Evolutionary conservation across 225 moss, liverwort and hornwort species (phyloP), one percentile per base, ranked within the genome.

Genomic region (Anthoceros angustus): DNA sequence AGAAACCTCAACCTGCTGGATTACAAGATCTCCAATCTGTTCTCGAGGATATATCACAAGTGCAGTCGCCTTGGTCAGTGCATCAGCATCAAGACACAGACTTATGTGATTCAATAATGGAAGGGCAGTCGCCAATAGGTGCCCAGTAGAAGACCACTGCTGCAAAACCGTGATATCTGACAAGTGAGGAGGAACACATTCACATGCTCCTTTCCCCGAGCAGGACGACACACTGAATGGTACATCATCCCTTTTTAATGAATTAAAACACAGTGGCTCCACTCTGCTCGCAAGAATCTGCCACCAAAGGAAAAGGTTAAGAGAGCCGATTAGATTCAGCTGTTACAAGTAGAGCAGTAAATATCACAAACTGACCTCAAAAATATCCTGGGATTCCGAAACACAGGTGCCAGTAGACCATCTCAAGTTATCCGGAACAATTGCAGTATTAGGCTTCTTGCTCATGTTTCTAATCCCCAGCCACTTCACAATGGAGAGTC

Each of bases 401-500:
- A 72, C 68, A 65, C 70, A 70, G 66, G 61, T 64, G 65, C 64
- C 76, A 48, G 12, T 48, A 18, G 18, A 48, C n/a, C 55, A 18
- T 55, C 14, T 55, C 18, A 41, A 11, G 39, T 66, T 63, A 24
- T 26, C 12, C 64, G 45, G 42, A 2, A 26, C 20, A 68, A 45
- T 48, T 49, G 23, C 42, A 16, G 67, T 71, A 41, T 40, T 41
- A 42, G 26, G 43, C 71, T 71, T 77, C 62, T 70, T 74, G 63
- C 63, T 25, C 39, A 67, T 62, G 41, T 66, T 61, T 41, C 71
- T 82, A 42, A 77, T 85, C 64, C 81, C 83, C 67, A 98, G 77
- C 85, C 82, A 86, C 50, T 79, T 73, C 70, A 86, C 84, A 73
- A 98, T 86, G 66, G 91, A 86, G 72, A 92, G 64, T 63, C 87